phyloP scores from a whole-genome alignment of 176 grass and related monocot genomes.

The Musa schizocarpa region DNA sequence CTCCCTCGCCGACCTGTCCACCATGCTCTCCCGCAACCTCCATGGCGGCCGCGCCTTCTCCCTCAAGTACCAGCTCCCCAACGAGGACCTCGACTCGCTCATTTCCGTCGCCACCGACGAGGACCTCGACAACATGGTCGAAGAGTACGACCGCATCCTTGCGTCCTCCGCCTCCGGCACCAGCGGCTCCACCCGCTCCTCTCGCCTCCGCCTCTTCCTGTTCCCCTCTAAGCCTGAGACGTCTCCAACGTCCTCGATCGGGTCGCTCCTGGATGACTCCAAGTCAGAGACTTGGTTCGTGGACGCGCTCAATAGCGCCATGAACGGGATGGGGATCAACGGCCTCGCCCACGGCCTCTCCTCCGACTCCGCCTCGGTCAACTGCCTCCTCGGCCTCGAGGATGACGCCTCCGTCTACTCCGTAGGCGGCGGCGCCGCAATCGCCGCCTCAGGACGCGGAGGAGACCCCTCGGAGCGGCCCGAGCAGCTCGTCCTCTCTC shows the following conservation, averaged over 20 bases:
- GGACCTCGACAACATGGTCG: slow-evolving; percentile 92
- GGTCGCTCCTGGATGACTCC: slow-evolving; percentile 74
- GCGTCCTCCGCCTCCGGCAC: slow-evolving; percentile 19
- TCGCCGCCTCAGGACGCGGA: background rate
- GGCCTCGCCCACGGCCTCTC: slow-evolving; percentile 60
- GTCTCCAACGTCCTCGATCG: slow-evolving; percentile 48
- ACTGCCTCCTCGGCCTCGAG: slow-evolving; percentile 91
- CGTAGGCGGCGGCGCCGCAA: slow-evolving; percentile 18
- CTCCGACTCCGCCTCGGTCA: slow-evolving; percentile 77
- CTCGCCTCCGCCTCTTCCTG: slow-evolving; percentile 86
- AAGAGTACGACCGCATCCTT: slow-evolving; percentile 90
- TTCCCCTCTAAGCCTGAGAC: slow-evolving; percentile 78
- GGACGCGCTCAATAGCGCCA: slow-evolving; percentile 79
- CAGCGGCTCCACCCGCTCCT: slow-evolving; percentile 42
- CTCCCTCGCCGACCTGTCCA: slow-evolving; percentile 59
- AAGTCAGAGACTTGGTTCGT: slow-evolving; percentile 98
- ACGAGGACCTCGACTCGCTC: slow-evolving; percentile 93
- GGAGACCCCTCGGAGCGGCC: slow-evolving; percentile 12
- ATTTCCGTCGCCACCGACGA: slow-evolving; percentile 93
- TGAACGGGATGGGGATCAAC: slow-evolving; percentile 46
- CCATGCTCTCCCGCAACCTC: slow-evolving; percentile 57
- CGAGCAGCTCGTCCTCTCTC: slow-evolving; percentile 15
- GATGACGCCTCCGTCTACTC: slow-evolving; percentile 74
- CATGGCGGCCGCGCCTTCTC: slow-evolving; percentile 54
- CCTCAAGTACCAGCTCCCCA: slow-evolving; percentile 98